Conservation (phyloP, 2,329 filamentous ascomycete genomes). For the Fusarium virguliforme region DNA sequence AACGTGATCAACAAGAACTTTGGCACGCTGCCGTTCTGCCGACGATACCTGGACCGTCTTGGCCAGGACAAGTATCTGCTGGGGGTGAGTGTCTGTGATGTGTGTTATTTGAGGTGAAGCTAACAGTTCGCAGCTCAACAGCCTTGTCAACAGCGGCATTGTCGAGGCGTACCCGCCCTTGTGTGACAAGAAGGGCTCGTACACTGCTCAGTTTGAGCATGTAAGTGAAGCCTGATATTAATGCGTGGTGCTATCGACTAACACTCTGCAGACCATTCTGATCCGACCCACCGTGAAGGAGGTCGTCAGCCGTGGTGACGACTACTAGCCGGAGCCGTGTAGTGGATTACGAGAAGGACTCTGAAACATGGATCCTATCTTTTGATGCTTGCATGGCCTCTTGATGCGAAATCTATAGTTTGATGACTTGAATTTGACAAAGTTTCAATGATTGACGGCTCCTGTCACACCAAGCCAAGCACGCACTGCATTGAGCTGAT, state of each 20-base stretch:
- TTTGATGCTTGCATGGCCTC: slow-evolving; percentile 34
- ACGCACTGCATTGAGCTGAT: background rate
- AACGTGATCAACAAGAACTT: slow-evolving; percentile 97
- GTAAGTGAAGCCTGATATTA: slow-evolving; percentile 68
- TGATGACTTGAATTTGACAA: slow-evolving; percentile 17
- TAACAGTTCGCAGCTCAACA: slow-evolving; percentile 77
- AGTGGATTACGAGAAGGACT: slow-evolving; percentile 44
- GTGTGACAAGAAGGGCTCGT: slow-evolving; percentile 93
- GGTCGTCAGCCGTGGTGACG: slow-evolving; percentile 87
- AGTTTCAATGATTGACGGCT: background rate
- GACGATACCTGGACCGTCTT: slow-evolving; percentile 91
- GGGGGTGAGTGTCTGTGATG: slow-evolving; percentile 72
- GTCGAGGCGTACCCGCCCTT: slow-evolving; percentile 93
- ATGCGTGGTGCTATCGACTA: slow-evolving; percentile 19
- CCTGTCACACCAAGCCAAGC: background rate
- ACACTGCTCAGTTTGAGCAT: slow-evolving; percentile 95
- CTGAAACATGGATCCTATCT: slow-evolving; percentile 52
- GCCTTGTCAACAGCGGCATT: slow-evolving; percentile 84
- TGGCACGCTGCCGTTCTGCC: slow-evolving; percentile 90
- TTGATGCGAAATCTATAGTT: slow-evolving; percentile 9
- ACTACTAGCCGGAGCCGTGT: slow-evolving; percentile 72
- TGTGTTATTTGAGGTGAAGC: slow-evolving; percentile 31
- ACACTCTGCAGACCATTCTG: slow-evolving; percentile 75
- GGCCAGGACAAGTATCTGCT: slow-evolving; percentile 95
- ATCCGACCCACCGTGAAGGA: slow-evolving; percentile 88